Base-by-base conservation (phyloP, 805 yeast genomes). In the Starmerella khaoyaiensis region DNA sequence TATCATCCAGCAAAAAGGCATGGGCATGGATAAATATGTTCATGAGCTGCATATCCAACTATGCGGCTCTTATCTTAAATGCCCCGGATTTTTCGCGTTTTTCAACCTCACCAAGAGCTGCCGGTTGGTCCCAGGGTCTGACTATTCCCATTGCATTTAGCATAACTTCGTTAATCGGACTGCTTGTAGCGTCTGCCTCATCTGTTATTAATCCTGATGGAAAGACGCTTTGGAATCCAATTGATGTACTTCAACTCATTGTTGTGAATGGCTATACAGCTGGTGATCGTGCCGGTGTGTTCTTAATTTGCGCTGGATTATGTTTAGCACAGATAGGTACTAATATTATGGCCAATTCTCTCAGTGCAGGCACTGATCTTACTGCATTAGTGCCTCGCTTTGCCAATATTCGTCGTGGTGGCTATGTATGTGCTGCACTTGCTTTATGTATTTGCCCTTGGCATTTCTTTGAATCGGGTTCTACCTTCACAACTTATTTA, bases 51-150 rank as follows among this genome's bases (percentile, higher is more conserved):
- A 61, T 83, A 44, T 80, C 93, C 20, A 83, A 82, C 60, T 83
- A 83, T 53, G 90, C 93, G 4, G 79, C 94, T n/a, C 67, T 83
- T 51, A 79, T 84, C 52, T 70, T 79, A 37, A 83, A 83, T 60
- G 80, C 90, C 12, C 93, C 94, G 1, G 95, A 83, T 63, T 83
- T 83, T 58, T 69, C 93, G 19, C 72, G 95, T 58, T 77, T 82
- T 60, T 79, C 93, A 8, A 61, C 71, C 16, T 27, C 29, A n/a
- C 48, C 51, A 5, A 66, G 76, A 3, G 38, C 38, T 3, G 41
- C 46, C 2, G 26, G 33, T 8, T 63, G 67, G 57, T 68, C 82
- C 2, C 83, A 76, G 56, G 49, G 52, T 5, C 51, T 78, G 27
- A 65, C 87, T 2, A 72, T 84, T 44, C 94, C 94, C 24, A 42